Evolutionary conservation across 176 grass and related monocot genomes (phyloP).

Genomic region (Triticum aestivum): DNA sequence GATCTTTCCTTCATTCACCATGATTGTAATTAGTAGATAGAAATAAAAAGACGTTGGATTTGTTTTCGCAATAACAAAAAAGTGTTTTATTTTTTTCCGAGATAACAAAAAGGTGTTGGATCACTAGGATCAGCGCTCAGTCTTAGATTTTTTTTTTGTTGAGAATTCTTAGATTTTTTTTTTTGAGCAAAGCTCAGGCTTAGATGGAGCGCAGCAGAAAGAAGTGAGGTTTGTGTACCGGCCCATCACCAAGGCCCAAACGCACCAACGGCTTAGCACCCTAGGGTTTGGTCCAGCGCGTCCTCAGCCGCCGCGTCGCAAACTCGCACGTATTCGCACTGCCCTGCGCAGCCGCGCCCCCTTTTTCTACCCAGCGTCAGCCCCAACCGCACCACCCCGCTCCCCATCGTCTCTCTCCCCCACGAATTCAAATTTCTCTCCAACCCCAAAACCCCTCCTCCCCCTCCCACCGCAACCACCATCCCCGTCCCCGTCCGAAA

Average conservation of each 20-base stretch:
- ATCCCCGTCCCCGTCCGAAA: neutral
- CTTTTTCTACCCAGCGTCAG: neutral
- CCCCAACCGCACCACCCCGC: neutral
- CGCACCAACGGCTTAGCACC: neutral
- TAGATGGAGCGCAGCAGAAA: too few relatives aligned
- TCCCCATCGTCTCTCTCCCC: neutral
- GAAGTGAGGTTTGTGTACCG: neutral
- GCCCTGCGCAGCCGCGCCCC: neutral
- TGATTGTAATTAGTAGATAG: too few relatives aligned
- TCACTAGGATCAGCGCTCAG: too few relatives aligned
- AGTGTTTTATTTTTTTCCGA: too few relatives aligned
- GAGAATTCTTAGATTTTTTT: too few relatives aligned
- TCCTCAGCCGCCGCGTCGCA: neutral
- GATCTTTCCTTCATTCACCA: too few relatives aligned
- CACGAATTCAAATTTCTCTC: conserved; percentile 17
- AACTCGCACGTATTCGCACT: neutral
- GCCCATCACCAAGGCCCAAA: neutral
- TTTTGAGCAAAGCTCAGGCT: too few relatives aligned
- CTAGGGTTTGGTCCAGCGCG: neutral
- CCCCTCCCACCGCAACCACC: neutral
- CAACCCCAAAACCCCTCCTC: neutral
- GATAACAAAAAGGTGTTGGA: too few relatives aligned
- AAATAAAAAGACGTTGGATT: too few relatives aligned
- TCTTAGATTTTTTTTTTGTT: too few relatives aligned
- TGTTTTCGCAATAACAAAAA: too few relatives aligned